Percentiles rank a stretch among this genome's conserved stretches.
phyloP scores from a whole-genome alignment of 345 rosid species.

The Eucalyptus regnans region DNA sequence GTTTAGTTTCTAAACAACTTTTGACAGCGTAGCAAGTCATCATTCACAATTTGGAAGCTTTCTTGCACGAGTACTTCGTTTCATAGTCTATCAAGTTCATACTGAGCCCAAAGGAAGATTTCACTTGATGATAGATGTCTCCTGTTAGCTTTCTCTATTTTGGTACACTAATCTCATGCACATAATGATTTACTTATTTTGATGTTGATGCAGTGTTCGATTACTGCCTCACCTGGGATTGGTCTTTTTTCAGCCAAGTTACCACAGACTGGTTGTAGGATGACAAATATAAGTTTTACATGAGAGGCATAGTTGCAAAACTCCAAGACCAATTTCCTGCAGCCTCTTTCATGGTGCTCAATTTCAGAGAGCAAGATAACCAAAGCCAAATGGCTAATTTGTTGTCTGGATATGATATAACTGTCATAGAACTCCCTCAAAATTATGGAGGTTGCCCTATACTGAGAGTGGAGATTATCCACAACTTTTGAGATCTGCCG shows the following conservation, averaged over 20 bases:
- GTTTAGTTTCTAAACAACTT: not conserved
- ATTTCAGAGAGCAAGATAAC: conserved; percentile 60
- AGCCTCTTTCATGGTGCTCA: conserved; percentile 65
- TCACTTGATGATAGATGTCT: not conserved
- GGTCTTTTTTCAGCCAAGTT: not conserved
- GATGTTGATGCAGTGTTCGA: conserved; percentile 57
- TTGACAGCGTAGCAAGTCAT: not conserved
- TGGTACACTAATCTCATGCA: not conserved
- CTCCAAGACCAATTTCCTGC: conserved; percentile 67
- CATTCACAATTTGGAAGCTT: not conserved
- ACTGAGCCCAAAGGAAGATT: not conserved
- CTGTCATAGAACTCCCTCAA: conserved; percentile 85
- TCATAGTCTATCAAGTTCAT: not conserved
- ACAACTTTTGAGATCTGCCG: conserved; percentile 80
- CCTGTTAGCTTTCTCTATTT: not conserved
- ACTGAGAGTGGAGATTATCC: conserved; percentile 69
- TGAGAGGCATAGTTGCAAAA: conserved; percentile 55
- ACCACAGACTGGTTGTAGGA: conserved; percentile 24
- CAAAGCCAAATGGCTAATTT: conserved; percentile 43
- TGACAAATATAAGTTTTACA: conserved; percentile 39
- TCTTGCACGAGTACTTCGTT: not conserved
- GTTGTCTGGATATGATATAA: conserved; percentile 60
- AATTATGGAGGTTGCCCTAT: conserved; percentile 84
- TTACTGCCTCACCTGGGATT: conserved; percentile 59
- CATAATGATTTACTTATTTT: not conserved